Percentiles rank a stretch among this genome's conserved stretches.
phyloP scores from a whole-genome alignment of 192 early-diverging fungal species.

The Thamnidium elegans region DNA sequence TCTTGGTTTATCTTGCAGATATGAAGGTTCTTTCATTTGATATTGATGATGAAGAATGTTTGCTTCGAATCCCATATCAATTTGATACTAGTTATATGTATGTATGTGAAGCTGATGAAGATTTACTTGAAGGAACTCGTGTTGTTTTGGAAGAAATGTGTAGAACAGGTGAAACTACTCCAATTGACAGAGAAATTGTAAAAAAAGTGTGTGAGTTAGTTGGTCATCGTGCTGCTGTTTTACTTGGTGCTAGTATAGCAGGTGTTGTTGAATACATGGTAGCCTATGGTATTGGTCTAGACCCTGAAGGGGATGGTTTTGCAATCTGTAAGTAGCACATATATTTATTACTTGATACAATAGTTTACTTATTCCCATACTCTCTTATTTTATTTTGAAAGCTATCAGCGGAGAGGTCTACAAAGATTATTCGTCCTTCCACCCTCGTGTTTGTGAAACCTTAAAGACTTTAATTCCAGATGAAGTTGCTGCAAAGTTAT shows the following conservation, averaged over 20 bases:
- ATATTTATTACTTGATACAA: background rate
- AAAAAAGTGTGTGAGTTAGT: slow-evolving; percentile 73
- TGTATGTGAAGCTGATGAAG: slow-evolving; percentile 67
- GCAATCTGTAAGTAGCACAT: slow-evolving; percentile 36
- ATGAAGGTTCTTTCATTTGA: slow-evolving; percentile 60
- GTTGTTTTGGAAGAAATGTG: slow-evolving; percentile 72
- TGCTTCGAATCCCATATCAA: slow-evolving; percentile 61
- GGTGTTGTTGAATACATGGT: slow-evolving; percentile 47
- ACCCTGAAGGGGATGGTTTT: slow-evolving; percentile 24
- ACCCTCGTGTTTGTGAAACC: slow-evolving; percentile 39
- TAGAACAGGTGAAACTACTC: slow-evolving; percentile 58
- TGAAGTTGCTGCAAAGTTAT: slow-evolving; percentile 32
- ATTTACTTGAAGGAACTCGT: slow-evolving; percentile 58
- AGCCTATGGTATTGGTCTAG: slow-evolving; percentile 25
- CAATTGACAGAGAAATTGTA: slow-evolving; percentile 77
- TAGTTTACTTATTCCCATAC: background rate
- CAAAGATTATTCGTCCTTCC: slow-evolving; percentile 38
- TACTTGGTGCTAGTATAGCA: slow-evolving; percentile 61
- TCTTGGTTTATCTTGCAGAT: slow-evolving; percentile 74
- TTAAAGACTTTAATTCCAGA: slow-evolving; percentile 34
- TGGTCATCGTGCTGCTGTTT: slow-evolving; percentile 68
- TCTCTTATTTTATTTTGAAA: background rate
- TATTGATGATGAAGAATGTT: slow-evolving; percentile 33
- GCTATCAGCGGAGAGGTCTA: slow-evolving; percentile 42
- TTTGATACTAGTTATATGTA: slow-evolving; percentile 78